These are phyloP conservation scores for Pseudogymnoascus sp. DNA, from an alignment of 2,329 filamentous ascomycete species.

Conservation along the genomic window DNA sequence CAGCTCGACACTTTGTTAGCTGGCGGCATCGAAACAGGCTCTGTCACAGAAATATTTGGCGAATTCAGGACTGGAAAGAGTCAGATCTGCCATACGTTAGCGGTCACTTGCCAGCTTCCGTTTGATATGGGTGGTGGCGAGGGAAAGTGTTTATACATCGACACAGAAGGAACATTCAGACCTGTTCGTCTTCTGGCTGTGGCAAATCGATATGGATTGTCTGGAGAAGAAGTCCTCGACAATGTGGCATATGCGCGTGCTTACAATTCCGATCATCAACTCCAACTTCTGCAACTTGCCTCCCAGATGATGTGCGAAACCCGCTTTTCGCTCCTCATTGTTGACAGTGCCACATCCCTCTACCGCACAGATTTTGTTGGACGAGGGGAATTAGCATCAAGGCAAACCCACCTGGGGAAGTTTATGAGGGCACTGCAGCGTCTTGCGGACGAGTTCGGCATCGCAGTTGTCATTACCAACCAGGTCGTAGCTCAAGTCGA, in stretches of 20 bases:
- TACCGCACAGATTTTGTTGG: constrained; percentile 96
- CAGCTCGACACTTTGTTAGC: constrained; percentile 91
- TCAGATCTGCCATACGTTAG: constrained; percentile 97
- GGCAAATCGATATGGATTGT: constrained; percentile 87
- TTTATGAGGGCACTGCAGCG: constrained; percentile 80
- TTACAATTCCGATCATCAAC: constrained; percentile 97
- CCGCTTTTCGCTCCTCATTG: constrained; percentile 87
- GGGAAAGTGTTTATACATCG: constrained; percentile 96
- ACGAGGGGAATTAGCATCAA: constrained; percentile 90
- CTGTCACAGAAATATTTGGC: constrained; percentile 95
- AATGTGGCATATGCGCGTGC: constrained; percentile 97
- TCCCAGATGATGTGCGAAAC: constrained; percentile 99
- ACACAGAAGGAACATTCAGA: constrained; percentile 94
- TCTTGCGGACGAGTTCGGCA: constrained; percentile 77
- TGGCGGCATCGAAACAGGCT: constrained; percentile 92
- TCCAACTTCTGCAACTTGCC: constrained; percentile 89
- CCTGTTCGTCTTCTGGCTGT: constrained; percentile 86
- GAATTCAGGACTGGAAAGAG: constrained; percentile 98
- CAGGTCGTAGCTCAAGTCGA: constrained; percentile 98
- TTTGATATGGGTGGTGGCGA: constrained; percentile 99
- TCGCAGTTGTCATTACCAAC: constrained; percentile 97
- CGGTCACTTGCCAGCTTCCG: constrained; percentile 92
- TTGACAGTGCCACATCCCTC: constrained; percentile 90
- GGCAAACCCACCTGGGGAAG: constrained; percentile 81
- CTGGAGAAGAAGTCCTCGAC: constrained; percentile 93